phyloP scores from a whole-genome alignment of 257 asterid species.

The Fraxinus anomala region DNA sequence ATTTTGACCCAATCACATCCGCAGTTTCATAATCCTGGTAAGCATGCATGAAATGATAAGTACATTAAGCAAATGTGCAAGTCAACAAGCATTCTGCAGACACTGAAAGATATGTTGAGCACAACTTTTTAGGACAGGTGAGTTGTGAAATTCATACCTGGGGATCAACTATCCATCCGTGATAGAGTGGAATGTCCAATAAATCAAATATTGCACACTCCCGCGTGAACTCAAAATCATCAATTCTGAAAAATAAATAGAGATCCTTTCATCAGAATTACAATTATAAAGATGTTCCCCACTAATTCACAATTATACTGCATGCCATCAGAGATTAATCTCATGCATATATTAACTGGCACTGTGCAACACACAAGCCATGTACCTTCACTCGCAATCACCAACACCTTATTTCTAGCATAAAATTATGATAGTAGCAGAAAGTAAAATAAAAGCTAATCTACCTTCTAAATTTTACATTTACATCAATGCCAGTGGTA shows the following conservation, averaged over 20 bases:
- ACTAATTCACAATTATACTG: slow-evolving; percentile 9
- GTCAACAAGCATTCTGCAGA: not conserved
- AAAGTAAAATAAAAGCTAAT: slow-evolving; percentile 16
- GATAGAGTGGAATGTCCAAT: slow-evolving; percentile 94
- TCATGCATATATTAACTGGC: not conserved
- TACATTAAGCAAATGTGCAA: slow-evolving; percentile 17
- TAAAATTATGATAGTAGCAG: not conserved
- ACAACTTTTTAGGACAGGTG: slow-evolving; percentile 7
- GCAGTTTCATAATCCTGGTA: slow-evolving; percentile 76
- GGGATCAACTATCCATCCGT: slow-evolving; percentile 98
- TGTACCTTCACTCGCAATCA: not conserved
- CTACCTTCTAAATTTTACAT: slow-evolving; percentile 80
- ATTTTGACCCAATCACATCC: slow-evolving; percentile 80
- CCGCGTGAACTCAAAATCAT: slow-evolving; percentile 92
- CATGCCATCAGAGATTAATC: not conserved
- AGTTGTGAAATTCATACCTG: slow-evolving; percentile 56
- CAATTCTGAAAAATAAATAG: slow-evolving; percentile 58
- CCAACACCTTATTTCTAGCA: not conserved
- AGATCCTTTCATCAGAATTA: slow-evolving; percentile 27
- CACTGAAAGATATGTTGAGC: not conserved
- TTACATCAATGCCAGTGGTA: slow-evolving; percentile 94
- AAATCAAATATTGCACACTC: slow-evolving; percentile 98
- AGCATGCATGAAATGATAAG: slow-evolving; percentile 27
- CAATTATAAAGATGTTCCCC: slow-evolving; percentile 7
- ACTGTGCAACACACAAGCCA: not conserved